Evolutionary conservation across 257 asterid genomes (phyloP).

Genomic region (Petunia axillaris): DNA sequence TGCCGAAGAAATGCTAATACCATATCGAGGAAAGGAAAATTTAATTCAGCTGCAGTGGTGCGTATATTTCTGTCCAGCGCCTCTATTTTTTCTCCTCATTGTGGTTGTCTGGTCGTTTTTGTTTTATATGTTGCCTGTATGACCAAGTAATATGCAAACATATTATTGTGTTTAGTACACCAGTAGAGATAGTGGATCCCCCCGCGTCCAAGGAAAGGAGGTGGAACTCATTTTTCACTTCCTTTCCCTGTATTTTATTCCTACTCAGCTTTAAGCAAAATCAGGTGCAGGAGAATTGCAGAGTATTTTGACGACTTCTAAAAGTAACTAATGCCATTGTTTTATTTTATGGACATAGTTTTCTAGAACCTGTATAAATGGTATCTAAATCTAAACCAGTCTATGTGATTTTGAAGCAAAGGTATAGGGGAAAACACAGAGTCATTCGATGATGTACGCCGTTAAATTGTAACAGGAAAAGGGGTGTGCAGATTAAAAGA

Average conservation of each 20-base stretch:
- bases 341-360: background rate
- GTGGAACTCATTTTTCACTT: slow-evolving; percentile 9
- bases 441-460: background rate
- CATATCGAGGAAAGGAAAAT: slow-evolving; percentile 32
- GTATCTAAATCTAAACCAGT: background rate
- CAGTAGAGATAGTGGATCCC: background rate
- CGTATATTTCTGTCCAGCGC: slow-evolving; percentile 6
- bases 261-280: background rate
- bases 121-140: background rate
- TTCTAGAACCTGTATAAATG: background rate
- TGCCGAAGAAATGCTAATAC: slow-evolving; percentile 34
- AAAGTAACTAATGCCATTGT: background rate
- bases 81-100: background rate
- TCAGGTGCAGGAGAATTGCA: background rate
- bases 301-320: background rate
- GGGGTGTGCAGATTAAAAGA: background rate
- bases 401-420: background rate
- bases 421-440: background rate
- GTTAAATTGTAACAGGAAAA: background rate
- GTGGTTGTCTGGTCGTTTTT: background rate
- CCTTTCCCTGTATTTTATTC: background rate
- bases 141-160: background rate
- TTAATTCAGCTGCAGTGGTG: slow-evolving; percentile 36
- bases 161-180: background rate
- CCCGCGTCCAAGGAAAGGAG: background rate